phyloP scores from a whole-genome alignment of 768 basidiomycete genomes.

The Lyophyllum atratum region DNA sequence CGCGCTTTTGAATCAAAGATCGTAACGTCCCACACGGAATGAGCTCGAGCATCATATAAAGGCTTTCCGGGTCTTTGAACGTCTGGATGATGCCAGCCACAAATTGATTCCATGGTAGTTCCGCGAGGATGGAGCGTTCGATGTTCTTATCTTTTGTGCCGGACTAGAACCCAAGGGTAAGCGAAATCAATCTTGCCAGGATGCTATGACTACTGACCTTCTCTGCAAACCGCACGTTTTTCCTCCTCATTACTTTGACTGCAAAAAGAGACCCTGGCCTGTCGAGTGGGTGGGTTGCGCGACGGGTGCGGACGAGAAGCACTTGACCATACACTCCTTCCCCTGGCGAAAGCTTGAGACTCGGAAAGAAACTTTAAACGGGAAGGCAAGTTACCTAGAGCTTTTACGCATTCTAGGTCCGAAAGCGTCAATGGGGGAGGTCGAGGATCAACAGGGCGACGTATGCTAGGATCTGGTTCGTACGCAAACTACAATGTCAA shows the following conservation, averaged over 20 bases:
- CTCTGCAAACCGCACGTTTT: constrained; percentile 29
- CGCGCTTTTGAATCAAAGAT: constrained; percentile 31
- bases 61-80: constrained; percentile 46
- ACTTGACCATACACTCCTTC: constrained; percentile 43
- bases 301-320: constrained; percentile 38
- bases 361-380: not conserved
- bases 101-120: constrained; percentile 57
- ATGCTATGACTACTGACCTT: not conserved
- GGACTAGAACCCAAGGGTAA: constrained; percentile 14
- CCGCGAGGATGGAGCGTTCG: constrained; percentile 43
- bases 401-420: constrained; percentile 44
- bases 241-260: constrained; percentile 44
- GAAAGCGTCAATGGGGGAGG: constrained; percentile 34
- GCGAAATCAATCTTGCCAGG: not conserved
- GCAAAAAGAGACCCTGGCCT: constrained; percentile 42
- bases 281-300: constrained; percentile 31
- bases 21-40: constrained; percentile 46
- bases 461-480: constrained; percentile 6
- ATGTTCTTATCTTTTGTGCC: constrained; percentile 31
- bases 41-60: constrained; percentile 55
- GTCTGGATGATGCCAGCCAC: constrained; percentile 44
- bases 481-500: constrained; percentile 4
- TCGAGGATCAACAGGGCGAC: constrained; percentile 34
- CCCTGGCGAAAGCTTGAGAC: constrained; percentile 28
- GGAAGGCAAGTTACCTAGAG: constrained; percentile 33